phyloP scores from a whole-genome alignment of 192 early-diverging fungal species.

The Chytriomyces sp. region DNA sequence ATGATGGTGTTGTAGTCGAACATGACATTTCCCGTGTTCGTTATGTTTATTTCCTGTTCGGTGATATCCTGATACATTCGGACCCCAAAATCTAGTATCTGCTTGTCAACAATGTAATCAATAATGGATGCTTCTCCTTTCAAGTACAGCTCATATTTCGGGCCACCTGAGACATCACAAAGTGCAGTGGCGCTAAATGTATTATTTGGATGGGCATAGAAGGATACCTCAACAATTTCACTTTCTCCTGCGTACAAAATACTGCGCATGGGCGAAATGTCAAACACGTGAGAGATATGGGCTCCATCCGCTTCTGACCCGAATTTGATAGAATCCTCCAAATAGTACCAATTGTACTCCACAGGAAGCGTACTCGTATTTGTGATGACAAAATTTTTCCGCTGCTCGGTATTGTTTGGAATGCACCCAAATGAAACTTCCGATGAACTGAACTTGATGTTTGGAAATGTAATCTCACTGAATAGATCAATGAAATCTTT shows the following conservation, averaged over 20 bases:
- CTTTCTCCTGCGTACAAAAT: constrained; percentile 46
- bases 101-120: constrained; percentile 45
- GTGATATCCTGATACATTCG: constrained; percentile 56
- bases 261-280: constrained; percentile 54
- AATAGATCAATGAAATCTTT: constrained; percentile 53
- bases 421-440: constrained; percentile 54
- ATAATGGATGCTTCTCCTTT: constrained; percentile 55
- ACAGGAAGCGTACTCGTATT: constrained; percentile 55
- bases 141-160: constrained; percentile 56
- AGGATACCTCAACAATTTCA: constrained; percentile 50
- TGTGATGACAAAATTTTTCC: constrained; percentile 41
- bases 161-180: constrained; percentile 61
- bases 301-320: neutral
- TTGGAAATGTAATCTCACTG: constrained; percentile 56
- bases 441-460: constrained; percentile 43
- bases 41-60: constrained; percentile 55
- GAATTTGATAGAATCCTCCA: constrained; percentile 35
- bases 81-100: constrained; percentile 50
- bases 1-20: constrained; percentile 53
- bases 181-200: constrained; percentile 36
- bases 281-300: constrained; percentile 51
- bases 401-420: constrained; percentile 48
- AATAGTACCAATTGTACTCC: constrained; percentile 50
- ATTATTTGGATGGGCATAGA: constrained; percentile 45
- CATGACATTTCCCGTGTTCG: constrained; percentile 52